phyloP scores from a whole-genome alignment of 306 rosid species.

The Abrus pulchellus region DNA sequence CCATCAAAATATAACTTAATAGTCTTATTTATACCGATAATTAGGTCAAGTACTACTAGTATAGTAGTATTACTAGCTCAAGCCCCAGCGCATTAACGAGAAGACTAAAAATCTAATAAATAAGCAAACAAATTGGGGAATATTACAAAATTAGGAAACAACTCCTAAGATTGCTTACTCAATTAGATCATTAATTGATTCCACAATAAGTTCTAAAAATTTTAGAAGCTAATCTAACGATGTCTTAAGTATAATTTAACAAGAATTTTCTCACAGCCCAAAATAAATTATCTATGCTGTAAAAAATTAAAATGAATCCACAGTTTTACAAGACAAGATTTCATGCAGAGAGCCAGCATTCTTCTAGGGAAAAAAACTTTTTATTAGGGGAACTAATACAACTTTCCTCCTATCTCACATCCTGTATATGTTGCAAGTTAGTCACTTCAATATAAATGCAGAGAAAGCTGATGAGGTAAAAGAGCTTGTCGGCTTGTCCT shows the following conservation, averaged over 20 bases:
- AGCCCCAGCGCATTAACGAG: not conserved
- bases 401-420: not conserved
- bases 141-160: not conserved
- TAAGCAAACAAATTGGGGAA: not conserved
- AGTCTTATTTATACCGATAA: constrained; percentile 19
- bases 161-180: not conserved
- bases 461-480: constrained; percentile 14
- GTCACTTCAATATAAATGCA: constrained; percentile 11
- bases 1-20: not conserved
- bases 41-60: constrained; percentile 2
- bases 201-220: not conserved
- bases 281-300: not conserved
- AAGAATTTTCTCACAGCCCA: not conserved
- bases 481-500: not conserved
- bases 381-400: not conserved
- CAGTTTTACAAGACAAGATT: not conserved
- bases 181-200: constrained; percentile 11
- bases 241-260: not conserved
- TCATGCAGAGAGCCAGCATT: constrained; percentile 8
- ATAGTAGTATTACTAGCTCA: not conserved
- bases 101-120: not conserved
- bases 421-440: not conserved
- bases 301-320: constrained; percentile 1
- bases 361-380: not conserved
- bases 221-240: not conserved